Conservation (phyloP, 768 basidiomycete genomes). For the Macrolepiota dolichaula region DNA sequence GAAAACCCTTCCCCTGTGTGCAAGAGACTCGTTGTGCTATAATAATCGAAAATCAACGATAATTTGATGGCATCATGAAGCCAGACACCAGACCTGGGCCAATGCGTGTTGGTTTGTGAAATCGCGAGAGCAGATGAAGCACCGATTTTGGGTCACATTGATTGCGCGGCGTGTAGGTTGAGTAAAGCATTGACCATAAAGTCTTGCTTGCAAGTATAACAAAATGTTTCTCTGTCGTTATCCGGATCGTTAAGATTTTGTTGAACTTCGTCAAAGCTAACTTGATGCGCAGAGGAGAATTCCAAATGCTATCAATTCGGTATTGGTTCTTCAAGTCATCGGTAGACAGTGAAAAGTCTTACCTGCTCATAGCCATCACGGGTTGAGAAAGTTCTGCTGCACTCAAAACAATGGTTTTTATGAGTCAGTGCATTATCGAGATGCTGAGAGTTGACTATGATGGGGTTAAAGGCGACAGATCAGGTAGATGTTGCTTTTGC, state of each 20-base stretch:
- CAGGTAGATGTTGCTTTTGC: not conserved
- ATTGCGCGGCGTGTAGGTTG: not conserved
- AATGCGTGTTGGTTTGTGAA: constrained; percentile 24
- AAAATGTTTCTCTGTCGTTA: not conserved
- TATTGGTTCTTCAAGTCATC: not conserved
- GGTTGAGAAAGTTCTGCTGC: not conserved
- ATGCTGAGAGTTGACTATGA: not conserved
- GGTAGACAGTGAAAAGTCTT: not conserved
- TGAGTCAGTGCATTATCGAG: not conserved
- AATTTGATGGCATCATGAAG: constrained; percentile 45
- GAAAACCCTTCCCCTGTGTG: constrained; percentile 28
- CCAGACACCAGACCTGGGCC: constrained; percentile 38
- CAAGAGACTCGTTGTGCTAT: constrained; percentile 32
- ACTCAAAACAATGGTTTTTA: not conserved
- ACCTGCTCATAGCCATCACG: not conserved
- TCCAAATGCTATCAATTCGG: not conserved
- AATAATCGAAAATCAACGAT: constrained; percentile 25
- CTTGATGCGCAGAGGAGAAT: not conserved
- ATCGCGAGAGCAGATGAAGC: constrained; percentile 14
- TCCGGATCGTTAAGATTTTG: not conserved
- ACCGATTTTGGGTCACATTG: constrained; percentile 9
- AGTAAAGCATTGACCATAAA: not conserved
- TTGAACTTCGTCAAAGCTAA: not conserved
- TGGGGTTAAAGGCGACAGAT: not conserved
- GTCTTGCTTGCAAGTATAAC: not conserved